Conservation (phyloP, 805 yeast genomes). For the Lachancea quebecensis region DNA sequence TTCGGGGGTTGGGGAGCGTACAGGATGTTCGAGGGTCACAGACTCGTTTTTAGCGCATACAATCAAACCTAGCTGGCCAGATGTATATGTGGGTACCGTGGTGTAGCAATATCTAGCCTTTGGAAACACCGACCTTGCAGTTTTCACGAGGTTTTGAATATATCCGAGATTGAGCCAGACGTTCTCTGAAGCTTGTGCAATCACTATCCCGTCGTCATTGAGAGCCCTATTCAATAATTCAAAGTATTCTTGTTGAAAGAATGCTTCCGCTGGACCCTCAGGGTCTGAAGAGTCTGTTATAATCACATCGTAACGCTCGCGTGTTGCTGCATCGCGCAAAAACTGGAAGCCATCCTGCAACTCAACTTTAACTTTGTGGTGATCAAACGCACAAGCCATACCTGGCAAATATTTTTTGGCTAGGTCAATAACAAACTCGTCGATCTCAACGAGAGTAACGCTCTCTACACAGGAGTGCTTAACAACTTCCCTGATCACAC, state of each 20-base stretch:
- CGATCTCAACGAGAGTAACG: slow-evolving; percentile 83
- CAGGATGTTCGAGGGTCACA: slow-evolving; percentile 44
- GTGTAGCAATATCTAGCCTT: slow-evolving; percentile 65
- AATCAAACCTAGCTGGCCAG: slow-evolving; percentile 79
- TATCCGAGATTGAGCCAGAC: slow-evolving; percentile 64
- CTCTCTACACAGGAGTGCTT: slow-evolving; percentile 61
- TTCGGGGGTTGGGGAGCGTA: slow-evolving; percentile 39
- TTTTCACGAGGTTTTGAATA: slow-evolving; percentile 40
- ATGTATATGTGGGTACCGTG: slow-evolving; percentile 81
- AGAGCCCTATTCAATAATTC: slow-evolving; percentile 58
- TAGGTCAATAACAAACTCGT: slow-evolving; percentile 69
- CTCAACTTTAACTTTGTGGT: slow-evolving; percentile 59
- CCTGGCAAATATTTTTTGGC: slow-evolving; percentile 66
- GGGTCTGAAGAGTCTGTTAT: slow-evolving; percentile 93
- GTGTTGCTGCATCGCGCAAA: slow-evolving; percentile 38
- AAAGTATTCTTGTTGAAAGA: slow-evolving; percentile 75
- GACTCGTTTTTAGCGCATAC: slow-evolving; percentile 55
- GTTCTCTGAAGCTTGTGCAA: slow-evolving; percentile 73
- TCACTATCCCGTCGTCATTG: slow-evolving; percentile 57
- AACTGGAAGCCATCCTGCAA: slow-evolving; percentile 81
- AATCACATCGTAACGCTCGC: slow-evolving; percentile 63
- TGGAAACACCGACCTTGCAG: slow-evolving; percentile 50
- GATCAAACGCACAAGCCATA: slow-evolving; percentile 61
- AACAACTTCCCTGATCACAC: slow-evolving; percentile 80
- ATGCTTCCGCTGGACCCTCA: slow-evolving; percentile 90